Base-by-base conservation (phyloP, 176 grass and related monocot species). In the Aegilops umbellulata region DNA sequence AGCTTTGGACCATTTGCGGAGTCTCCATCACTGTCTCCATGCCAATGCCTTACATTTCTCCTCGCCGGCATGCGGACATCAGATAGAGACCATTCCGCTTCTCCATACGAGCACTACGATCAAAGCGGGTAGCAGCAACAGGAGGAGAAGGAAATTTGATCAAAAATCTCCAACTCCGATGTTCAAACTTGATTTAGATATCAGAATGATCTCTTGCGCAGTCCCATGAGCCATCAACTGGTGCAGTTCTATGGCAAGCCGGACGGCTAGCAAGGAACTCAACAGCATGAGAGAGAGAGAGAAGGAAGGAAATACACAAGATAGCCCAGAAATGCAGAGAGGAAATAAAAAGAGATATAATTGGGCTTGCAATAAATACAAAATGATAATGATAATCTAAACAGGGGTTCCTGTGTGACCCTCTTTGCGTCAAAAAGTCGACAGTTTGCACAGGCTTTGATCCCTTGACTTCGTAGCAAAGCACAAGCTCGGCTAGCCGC, bases 271-370 rank as follows among this genome's bases (percentile, higher is more conserved):
- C 75, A 78, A 88, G 42, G 60, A 84, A 83, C 87, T 78, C 75
- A 74, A 68, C 81, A 87, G 61, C 32, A 24, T 25, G 76, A 38
- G 66, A 60, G 17, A 44, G 25, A 69, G 34, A 39, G 49, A 39
- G 36, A 83, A 19, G 73, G 38, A 38, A 60, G 47, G 72, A 83
- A 41, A 32, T 32, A 32, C 31, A 32, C 31, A 32, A 32, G 77
- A 89, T 38, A 7, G 36, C 36, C 36, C 79, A 71, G 72, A 86
- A 86, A 75, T 76, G 5, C 65, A 60, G 67, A 23, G 42, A 65
- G 20, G 84, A 90, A 87, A 79, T 80, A 60, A 83, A 78, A 87
- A 87, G 84, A 46, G 60, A 74, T 90, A 31, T 55, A 65, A 65
- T 66, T 34, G 80, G 65, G 83, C 81, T 39, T 39, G 10, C 39